phyloP scores from a whole-genome alignment of 352 stramenopile genomes.

The Globisporangium iwayamae region DNA sequence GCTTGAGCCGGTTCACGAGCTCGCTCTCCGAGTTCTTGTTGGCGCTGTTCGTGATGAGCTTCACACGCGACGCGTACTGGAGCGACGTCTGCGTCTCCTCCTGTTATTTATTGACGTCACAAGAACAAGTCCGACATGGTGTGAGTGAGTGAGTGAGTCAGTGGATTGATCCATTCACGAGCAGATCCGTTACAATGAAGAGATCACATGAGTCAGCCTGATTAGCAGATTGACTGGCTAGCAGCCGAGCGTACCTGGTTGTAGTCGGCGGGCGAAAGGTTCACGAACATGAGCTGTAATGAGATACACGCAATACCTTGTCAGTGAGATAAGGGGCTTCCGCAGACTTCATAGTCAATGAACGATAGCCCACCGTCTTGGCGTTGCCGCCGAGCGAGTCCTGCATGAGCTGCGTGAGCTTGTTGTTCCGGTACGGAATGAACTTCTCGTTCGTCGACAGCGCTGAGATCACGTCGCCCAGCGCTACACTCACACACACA shows the following conservation, averaged over 20 bases:
- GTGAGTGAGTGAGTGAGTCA: not conserved
- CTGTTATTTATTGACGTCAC: conserved; percentile 15
- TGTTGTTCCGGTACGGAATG: conserved; percentile 93
- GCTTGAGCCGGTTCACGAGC: conserved; percentile 77
- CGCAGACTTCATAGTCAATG: too few species aligned
- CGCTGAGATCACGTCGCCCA: conserved; percentile 91
- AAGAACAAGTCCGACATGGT: not conserved
- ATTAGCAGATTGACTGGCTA: conserved; percentile 4
- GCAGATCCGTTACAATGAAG: conserved; percentile 3
- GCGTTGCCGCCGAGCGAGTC: conserved; percentile 92
- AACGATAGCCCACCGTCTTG: conserved; percentile 67
- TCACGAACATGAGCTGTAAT: conserved; percentile 86
- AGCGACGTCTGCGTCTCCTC: conserved; percentile 85
- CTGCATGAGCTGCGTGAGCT: conserved; percentile 92
- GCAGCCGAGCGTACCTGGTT: conserved; percentile 51
- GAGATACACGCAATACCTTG: not conserved
- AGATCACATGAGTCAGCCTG: not conserved
- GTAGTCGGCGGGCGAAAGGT: conserved; percentile 87
- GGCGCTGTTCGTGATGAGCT: conserved; percentile 87
- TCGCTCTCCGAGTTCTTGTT: conserved; percentile 87
- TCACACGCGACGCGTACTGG: conserved; percentile 79
- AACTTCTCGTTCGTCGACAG: conserved; percentile 91
- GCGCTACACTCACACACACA: conserved; percentile 26
- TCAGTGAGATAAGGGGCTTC: not conserved
- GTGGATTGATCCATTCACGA: conserved; percentile 4